Base-by-base conservation (phyloP, 2,329 filamentous ascomycete genomes). In the Corynespora cassiicola region DNA sequence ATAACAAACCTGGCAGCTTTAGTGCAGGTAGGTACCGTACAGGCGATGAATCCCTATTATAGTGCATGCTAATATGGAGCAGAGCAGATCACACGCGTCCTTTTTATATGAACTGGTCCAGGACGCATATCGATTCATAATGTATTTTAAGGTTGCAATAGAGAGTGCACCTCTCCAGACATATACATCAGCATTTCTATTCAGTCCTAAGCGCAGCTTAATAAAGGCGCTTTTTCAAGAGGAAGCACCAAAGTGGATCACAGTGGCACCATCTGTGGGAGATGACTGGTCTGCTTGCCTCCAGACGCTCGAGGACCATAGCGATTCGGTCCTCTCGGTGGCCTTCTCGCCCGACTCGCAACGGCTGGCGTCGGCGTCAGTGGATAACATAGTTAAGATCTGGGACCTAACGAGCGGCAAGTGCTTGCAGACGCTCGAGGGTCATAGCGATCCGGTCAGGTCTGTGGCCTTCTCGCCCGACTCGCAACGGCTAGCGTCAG, bases 251-350 rank as follows among this genome's bases (percentile, higher is more conserved):
- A 12, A 47, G 20, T 30, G 28, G 20, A 43, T 57, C 15, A 36
- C 20, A 8, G 33, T 53, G 16, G 36, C 23, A 35, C 47, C 45
- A 26, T 26, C 19, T 23, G 42, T 52, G 24, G 29, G 22, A 15
- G 27, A 32, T 12, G 20, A 31, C 18, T 50, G 40, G 42, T 23
- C 20, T 34, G 22, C 29, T 5, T 50, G 46, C 34, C 35, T 54
- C 14, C 52, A 52, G 33, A 58, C 52, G 24, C 52, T 64, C 31
- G 39, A 58, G 33, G 52, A 46, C 28, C 49, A 58, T 43, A 44
- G 28, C 19, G 7, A 29, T 24, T 7, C 1, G 6, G 50, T 59
- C 27, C 31, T 0, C 3, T 47, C 40, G 1, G 47, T 66, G 22
- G 50, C 50, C 19, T 63, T 65, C 48, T 50, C 48, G 6, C 34